Conservation (phyloP, 2,329 filamentous ascomycete species). For the Fusarium sp. region DNA sequence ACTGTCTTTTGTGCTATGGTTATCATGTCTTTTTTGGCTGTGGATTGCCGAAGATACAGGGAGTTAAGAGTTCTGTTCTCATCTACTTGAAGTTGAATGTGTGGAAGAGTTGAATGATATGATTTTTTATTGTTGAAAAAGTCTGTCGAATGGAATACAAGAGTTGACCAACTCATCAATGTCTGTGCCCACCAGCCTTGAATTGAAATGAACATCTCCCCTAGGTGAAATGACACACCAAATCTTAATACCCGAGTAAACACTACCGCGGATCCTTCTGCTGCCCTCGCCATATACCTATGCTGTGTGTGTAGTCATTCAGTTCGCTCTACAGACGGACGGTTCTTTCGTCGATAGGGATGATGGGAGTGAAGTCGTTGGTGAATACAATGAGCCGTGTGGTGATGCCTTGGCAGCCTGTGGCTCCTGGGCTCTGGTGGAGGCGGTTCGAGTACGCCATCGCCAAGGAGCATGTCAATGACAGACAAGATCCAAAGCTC, state of each 20-base stretch:
- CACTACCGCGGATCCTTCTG: not conserved
- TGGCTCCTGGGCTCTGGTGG: slow-evolving; percentile 11
- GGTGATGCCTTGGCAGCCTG: slow-evolving; percentile 39
- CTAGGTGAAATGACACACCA: not conserved
- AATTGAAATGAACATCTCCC: not conserved
- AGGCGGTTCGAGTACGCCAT: slow-evolving; percentile 34
- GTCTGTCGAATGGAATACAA: slow-evolving; percentile 34
- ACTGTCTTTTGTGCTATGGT: not conserved
- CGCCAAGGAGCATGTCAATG: slow-evolving; percentile 22
- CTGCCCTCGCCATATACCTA: not conserved
- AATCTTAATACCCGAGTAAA: not conserved
- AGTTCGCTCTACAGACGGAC: slow-evolving; percentile 5
- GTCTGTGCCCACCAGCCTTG: not conserved
- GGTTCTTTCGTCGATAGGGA: slow-evolving; percentile 39
- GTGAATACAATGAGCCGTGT: slow-evolving; percentile 40
- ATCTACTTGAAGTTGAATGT: not conserved
- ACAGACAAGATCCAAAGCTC: slow-evolving; percentile 29
- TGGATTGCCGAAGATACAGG: slow-evolving; percentile 6
- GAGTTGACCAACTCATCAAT: slow-evolving; percentile 1
- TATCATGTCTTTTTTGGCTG: not conserved
- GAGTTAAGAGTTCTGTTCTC: slow-evolving; percentile 18
- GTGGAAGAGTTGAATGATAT: slow-evolving; percentile 1
- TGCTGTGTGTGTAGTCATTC: not conserved
- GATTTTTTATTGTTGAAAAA: slow-evolving; percentile 27
- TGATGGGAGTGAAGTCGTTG: slow-evolving; percentile 42